Evolutionary conservation across 2,329 filamentous ascomycete species (phyloP), one percentile per base, ranked within the genome.

Genomic region (Fusarium globosum): DNA sequence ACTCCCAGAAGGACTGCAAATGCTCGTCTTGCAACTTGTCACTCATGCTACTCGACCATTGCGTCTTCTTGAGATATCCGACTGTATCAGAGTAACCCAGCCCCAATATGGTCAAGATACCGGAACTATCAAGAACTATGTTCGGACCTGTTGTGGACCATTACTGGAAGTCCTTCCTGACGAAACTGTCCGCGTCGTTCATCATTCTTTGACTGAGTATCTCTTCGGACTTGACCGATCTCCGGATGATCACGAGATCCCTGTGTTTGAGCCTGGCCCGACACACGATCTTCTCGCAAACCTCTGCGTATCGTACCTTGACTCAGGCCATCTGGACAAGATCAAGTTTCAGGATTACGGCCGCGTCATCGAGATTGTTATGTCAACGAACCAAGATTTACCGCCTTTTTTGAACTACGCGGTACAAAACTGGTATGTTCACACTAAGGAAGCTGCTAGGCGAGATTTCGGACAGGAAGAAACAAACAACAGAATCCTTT

Each of bases 161-260:
- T 42, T 76, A 0, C 36, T 76, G 14, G 74, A 76, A 16, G 23
- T 76, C 8, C 57, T 76, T 14, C 39, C 61, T 5, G 73, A 76
- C 4, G 73, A 76, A 13, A 74, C 65, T 18, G 65, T 76, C 10
- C 62, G 60, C 1, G 71, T 76, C 1, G 61, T 74, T 10, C 71
- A 76, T 35, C 71, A 76, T 43, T 76, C 73, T 2, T 33, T 76
- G 15, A 74, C 71, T 0, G 68, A 76, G 48, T 76, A 74, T n/a
- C 55, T 76, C 1, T 46, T 59, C 9, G 70, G 70, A 23, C 20
- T 51, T 2, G 68, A 51, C 11, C 51, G 60, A 30, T 52, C 53
- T 2, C 30, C 46, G 4, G 20, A 56, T 0, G 43, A 53, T 23
- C 0, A 38, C 7, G 45, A 51, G 15, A 61, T 61, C 14, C 58